Evolutionary conservation across 352 stramenopile species (phyloP).

Genomic region (Plasmopara viticola): DNA sequence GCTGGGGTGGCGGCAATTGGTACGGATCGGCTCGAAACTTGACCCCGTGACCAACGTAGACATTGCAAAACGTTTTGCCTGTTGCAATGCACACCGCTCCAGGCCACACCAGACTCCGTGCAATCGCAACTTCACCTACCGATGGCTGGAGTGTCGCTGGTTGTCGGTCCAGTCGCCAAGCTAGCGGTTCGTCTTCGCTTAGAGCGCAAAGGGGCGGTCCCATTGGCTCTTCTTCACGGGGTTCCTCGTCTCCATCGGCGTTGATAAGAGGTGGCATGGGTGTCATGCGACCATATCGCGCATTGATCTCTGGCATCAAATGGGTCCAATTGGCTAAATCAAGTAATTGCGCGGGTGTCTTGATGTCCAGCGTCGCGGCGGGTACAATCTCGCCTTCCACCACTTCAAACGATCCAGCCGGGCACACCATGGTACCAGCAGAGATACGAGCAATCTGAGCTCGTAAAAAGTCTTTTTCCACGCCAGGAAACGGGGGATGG

Average conservation of each 20-base stretch:
- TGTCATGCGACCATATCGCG: slow-evolving; percentile 62
- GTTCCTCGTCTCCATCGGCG: slow-evolving; percentile 61
- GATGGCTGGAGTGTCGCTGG: slow-evolving; percentile 58
- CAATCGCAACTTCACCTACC: slow-evolving; percentile 56
- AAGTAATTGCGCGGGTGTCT: slow-evolving; percentile 61
- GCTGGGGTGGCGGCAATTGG: slow-evolving; percentile 45
- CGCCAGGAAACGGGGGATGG: slow-evolving; percentile 85
- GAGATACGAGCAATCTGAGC: slow-evolving; percentile 88
- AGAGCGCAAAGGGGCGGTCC: slow-evolving; percentile 46
- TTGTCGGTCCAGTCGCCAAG: slow-evolving; percentile 73
- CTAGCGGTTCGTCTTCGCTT: slow-evolving; percentile 52
- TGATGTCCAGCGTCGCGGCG: slow-evolving; percentile 61
- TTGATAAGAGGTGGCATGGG: slow-evolving; percentile 68
- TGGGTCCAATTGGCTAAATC: slow-evolving; percentile 82
- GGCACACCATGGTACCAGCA: slow-evolving; percentile 70
- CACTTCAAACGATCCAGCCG: slow-evolving; percentile 78
- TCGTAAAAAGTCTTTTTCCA: slow-evolving; percentile 81
- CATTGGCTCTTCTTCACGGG: slow-evolving; percentile 64
- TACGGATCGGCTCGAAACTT: slow-evolving; percentile 62
- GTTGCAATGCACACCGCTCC: slow-evolving; percentile 81
- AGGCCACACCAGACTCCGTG: slow-evolving; percentile 78
- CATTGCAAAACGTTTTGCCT: slow-evolving; percentile 84
- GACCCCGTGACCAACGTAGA: slow-evolving; percentile 85
- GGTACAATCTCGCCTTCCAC: slow-evolving; percentile 71
- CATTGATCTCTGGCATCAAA: slow-evolving; percentile 85